Evolutionary conservation across 2,329 filamentous ascomycete genomes (phyloP).

Genomic region (Trichoderma arundinaceum): DNA sequence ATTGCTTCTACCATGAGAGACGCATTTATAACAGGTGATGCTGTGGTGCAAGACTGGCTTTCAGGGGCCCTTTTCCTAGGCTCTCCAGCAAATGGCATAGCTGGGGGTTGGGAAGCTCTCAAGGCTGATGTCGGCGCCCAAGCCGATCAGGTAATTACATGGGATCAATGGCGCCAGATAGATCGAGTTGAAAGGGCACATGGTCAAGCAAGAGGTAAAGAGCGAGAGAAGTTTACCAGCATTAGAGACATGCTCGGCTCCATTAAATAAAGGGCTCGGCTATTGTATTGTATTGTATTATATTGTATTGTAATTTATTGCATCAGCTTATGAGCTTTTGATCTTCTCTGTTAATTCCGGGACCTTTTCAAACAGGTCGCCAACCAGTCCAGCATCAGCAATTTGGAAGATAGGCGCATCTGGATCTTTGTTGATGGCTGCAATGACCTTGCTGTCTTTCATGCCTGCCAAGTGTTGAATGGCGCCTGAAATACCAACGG

Average conservation of each 20-base stretch:
- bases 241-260: conserved; percentile 64
- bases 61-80: conserved; percentile 50
- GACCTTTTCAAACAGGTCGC: conserved; percentile 93
- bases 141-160: conserved; percentile 70
- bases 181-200: conserved; percentile 75
- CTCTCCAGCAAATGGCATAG: neutral
- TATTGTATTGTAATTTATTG: conserved; percentile 37
- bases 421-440: conserved; percentile 95
- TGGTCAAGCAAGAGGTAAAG: conserved; percentile 73
- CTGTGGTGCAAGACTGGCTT: conserved; percentile 79
- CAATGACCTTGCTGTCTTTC: conserved; percentile 99
- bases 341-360: conserved; percentile 96
- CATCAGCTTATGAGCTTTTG: conserved; percentile 58
- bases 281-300: neutral
- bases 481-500: conserved; percentile 92
- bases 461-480: conserved; percentile 99
- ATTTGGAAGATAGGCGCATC: conserved; percentile 99
- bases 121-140: conserved; percentile 60
- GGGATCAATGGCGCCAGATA: conserved; percentile 85
- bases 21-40: conserved; percentile 86
- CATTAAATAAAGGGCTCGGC: conserved; percentile 45
- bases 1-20: conserved; percentile 97
- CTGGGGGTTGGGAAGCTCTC: conserved; percentile 77
- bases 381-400: conserved; percentile 92
- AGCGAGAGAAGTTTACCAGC: conserved; percentile 72